A percentile compares a stretch with the other conserved stretches of the same genome.
These are phyloP conservation scores for Nakaseomyces sp. DNA, from an alignment of 1,139 yeast genomes.

Conservation along the genomic window DNA sequence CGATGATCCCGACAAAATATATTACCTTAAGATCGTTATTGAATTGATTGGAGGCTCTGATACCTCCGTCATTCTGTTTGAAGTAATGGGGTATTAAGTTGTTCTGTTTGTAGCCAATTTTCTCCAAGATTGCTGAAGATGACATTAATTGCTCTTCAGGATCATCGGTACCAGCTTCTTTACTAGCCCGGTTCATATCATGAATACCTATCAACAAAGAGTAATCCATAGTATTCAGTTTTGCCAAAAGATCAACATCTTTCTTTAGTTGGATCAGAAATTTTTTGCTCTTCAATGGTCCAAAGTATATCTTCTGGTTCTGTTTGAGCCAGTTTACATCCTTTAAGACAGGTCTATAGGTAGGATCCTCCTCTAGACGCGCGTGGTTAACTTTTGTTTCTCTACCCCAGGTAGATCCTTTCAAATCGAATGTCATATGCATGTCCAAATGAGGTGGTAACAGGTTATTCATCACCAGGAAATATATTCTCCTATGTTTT, in stretches of 20 bases:
- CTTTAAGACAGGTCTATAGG: constrained; percentile 45
- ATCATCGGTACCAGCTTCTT: constrained; percentile 7
- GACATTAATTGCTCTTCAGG: constrained; percentile 6
- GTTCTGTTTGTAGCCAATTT: constrained; percentile 2
- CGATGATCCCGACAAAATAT: constrained; percentile 89
- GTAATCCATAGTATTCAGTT: constrained; percentile 89
- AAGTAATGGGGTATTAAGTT: constrained; percentile 39
- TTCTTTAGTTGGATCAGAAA: constrained; percentile 61
- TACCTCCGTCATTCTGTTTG: constrained; percentile 82
- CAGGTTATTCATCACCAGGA: constrained; percentile 91
- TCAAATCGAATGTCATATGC: constrained; percentile 79
- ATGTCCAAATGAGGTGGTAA: constrained; percentile 92
- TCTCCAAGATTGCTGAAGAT: background rate
- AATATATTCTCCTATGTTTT: constrained; percentile 73
- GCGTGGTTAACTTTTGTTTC: constrained; percentile 34
- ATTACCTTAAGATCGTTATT: constrained; percentile 60
- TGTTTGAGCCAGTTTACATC: constrained; percentile 82
- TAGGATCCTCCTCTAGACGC: constrained; percentile 13
- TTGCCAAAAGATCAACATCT: constrained; percentile 66
- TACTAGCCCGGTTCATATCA: constrained; percentile 42
- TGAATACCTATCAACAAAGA: constrained; percentile 83
- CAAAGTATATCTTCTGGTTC: constrained; percentile 55
- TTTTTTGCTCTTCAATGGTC: constrained; percentile 53
- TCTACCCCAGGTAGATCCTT: constrained; percentile 90
- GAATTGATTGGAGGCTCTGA: constrained; percentile 59